Percentiles rank a stretch among this genome's conserved stretches.
Conservation (phyloP, 2,329 filamentous ascomycete genomes). For the Salinomyces thailandicus region DNA sequence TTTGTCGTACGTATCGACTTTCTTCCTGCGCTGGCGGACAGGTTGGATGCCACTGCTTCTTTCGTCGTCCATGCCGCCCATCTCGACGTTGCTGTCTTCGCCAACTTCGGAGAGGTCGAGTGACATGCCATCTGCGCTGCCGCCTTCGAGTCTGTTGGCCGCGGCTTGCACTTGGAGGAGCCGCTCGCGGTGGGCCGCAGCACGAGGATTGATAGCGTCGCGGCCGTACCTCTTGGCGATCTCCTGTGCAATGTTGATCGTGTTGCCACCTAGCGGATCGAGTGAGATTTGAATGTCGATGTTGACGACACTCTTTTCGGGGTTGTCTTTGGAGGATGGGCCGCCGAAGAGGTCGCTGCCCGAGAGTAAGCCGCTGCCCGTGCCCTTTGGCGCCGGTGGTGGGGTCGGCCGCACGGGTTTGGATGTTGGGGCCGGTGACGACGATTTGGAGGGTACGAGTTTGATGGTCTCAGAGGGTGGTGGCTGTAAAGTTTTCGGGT, state of each 20-base stretch:
- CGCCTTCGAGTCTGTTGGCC: slow-evolving; percentile 73
- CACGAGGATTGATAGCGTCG: slow-evolving; percentile 81
- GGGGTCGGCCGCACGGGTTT: slow-evolving; percentile 33
- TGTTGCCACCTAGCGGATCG: slow-evolving; percentile 72
- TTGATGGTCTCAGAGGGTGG: background rate
- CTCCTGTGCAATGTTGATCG: slow-evolving; percentile 88
- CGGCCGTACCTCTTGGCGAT: slow-evolving; percentile 92
- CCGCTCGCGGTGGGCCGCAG: slow-evolving; percentile 79
- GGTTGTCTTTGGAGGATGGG: slow-evolving; percentile 35
- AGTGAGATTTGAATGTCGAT: slow-evolving; percentile 79
- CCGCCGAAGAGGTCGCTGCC: slow-evolving; percentile 51
- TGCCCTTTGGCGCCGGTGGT: slow-evolving; percentile 38
- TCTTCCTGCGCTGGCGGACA: slow-evolving; percentile 68
- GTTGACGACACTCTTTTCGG: slow-evolving; percentile 49
- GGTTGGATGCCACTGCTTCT: slow-evolving; percentile 45
- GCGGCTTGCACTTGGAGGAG: slow-evolving; percentile 81
- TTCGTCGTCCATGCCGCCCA: slow-evolving; percentile 54
- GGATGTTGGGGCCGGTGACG: slow-evolving; percentile 23
- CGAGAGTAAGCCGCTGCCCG: slow-evolving; percentile 54
- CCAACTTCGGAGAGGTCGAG: slow-evolving; percentile 51
- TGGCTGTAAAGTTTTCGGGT: slow-evolving; percentile 6
- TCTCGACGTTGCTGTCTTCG: slow-evolving; percentile 68
- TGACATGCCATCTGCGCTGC: slow-evolving; percentile 69
- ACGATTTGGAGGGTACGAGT: slow-evolving; percentile 18
- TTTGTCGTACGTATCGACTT: slow-evolving; percentile 56